Evolutionary conservation across 129 eudicot species (phyloP).

Genomic region (Tanacetum coccineum): DNA sequence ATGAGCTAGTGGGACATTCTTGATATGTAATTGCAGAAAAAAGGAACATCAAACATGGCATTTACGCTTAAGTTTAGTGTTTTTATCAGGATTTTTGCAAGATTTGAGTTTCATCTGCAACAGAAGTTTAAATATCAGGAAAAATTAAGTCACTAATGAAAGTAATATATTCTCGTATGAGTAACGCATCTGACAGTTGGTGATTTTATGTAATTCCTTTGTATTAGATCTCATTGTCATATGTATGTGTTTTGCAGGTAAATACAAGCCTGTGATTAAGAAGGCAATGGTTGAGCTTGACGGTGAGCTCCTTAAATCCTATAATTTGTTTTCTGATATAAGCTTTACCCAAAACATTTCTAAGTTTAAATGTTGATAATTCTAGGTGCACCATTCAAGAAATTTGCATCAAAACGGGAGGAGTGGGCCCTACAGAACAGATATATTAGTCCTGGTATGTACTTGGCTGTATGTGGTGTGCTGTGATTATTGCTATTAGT

Average conservation of each 20-base stretch:
- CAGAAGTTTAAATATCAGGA: neutral
- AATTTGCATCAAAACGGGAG: slow-evolving; percentile 71
- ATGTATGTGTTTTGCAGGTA: slow-evolving; percentile 46
- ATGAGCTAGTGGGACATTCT: neutral
- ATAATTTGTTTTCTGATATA: neutral
- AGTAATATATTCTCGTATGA: neutral
- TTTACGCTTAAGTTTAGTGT: neutral
- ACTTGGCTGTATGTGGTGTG: neutral
- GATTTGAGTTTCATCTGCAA: neutral
- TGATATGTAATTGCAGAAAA: neutral
- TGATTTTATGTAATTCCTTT: neutral
- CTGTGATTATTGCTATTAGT: neutral
- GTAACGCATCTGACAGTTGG: neutral
- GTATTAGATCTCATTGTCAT: neutral
- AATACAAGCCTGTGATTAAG: slow-evolving; percentile 96
- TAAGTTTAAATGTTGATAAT: slow-evolving; percentile 13
- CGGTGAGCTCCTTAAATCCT: slow-evolving; percentile 40
- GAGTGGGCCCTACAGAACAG: slow-evolving; percentile 90
- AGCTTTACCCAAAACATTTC: neutral
- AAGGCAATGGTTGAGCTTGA: slow-evolving; percentile 99
- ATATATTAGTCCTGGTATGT: slow-evolving; percentile 82
- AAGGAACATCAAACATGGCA: neutral
- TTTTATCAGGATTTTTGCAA: neutral
- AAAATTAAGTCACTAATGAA: neutral
- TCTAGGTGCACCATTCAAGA: slow-evolving; percentile 93